Evolutionary conservation across 495 filamentous ascomycete genomes (phyloP), one percentile per base, ranked within the genome.

Genomic region (Venustampulla echinocandica): DNA sequence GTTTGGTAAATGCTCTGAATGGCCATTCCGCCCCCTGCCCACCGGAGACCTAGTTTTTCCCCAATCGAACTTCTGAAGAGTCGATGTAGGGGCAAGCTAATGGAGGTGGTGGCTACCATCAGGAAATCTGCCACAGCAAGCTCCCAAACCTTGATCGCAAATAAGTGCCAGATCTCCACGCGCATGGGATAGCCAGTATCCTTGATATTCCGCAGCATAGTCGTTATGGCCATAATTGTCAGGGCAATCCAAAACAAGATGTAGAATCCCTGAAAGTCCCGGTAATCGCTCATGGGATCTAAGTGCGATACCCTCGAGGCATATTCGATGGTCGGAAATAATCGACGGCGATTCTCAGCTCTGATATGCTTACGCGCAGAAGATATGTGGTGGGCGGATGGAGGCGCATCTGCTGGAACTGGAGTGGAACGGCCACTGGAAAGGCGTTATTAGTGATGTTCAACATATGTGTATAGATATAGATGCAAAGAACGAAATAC

Each of bases 261-360:
- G 64, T 95, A 98, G 74, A 98, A 98, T 51, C 92, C 92, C 52
- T 88, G 79, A 64, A 98, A 98, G 57, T 98, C 86, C 47, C 81
- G 79, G 54, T 97, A 93, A 56, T 95, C 87, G 67, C 85, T 90
- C 41, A 77, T 74, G 11, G 87, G 87, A 64, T 98, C 92, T 64
- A 98, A 96, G 63, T 98, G 90, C 7, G 90, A 96, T 14, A 96
- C 85, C 24, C 92, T 81, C n/a, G 83, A 82, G 10, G 85, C 76
- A 68, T 90, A 98, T 58, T 94, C 84, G 56, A 95, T 86, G 5
- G 87, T 94, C n/a, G 94, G 92, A 61, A 98, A 98, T 27, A 97
- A 69, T 54, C 92, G 82, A 47, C 79, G 84, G 52, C 85, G 80
- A 35, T 82, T 75, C 60, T 86, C 77, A 30, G 87, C 87, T 56